Conservation (phyloP, 257 asterid genomes). For the Hygrophila difformis region DNA sequence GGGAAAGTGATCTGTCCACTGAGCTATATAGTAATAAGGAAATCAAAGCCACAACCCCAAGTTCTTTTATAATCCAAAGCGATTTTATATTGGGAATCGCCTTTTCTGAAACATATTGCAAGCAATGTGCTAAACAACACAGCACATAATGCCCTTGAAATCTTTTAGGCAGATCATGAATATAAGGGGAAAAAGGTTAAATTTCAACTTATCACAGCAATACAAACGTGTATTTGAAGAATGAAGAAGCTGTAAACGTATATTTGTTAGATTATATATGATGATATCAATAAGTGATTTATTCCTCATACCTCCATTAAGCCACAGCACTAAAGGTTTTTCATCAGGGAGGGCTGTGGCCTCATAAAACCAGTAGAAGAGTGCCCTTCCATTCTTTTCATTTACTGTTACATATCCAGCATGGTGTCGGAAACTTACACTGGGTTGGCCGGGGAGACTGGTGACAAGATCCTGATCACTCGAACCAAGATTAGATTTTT, state of each 20-base stretch:
- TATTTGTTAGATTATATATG: too few species aligned
- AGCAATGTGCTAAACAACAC: neutral
- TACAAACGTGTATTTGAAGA: too few species aligned
- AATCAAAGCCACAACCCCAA: neutral
- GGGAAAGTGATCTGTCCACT: conserved; percentile 9
- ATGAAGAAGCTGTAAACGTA: too few species aligned
- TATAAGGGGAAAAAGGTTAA: too few species aligned
- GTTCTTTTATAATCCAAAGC: neutral
- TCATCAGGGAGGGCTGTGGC: conserved; percentile 37
- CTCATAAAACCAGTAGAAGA: conserved; percentile 90
- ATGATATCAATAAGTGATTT: neutral
- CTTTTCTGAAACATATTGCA: neutral
- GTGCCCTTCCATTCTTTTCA: conserved; percentile 57
- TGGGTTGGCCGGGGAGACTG: conserved; percentile 77
- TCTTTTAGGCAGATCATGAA: too few species aligned
- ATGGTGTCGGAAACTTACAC: conserved; percentile 52
- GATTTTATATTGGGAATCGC: conserved; percentile 1
- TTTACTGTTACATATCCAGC: conserved; percentile 64
- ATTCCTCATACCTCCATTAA: conserved; percentile 72
- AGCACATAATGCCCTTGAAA: neutral
- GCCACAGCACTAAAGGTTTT: conserved; percentile 91
- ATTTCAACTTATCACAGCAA: too few species aligned
- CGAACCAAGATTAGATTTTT: conserved; percentile 17
- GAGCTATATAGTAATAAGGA: neutral
- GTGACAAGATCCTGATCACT: conserved; percentile 48